phyloP scores from a whole-genome alignment of 2,329 filamentous ascomycete genomes.

The Phialocephala sp. region DNA sequence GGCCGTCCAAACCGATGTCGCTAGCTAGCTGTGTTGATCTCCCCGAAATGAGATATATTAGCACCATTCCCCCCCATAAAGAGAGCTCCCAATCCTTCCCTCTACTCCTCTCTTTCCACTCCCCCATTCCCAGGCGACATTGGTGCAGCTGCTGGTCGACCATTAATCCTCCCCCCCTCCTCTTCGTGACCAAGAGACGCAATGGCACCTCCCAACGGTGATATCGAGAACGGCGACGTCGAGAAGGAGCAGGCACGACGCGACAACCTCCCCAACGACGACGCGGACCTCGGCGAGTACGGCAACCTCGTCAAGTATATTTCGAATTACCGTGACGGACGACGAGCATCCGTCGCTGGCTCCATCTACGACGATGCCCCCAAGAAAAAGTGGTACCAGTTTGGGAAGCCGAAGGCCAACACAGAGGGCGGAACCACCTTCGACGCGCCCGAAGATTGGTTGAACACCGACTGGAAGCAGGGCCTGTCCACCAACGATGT shows the following conservation, averaged over 20 bases:
- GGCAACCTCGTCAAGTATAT: conserved; percentile 70
- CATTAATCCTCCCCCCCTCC: conserved; percentile 17
- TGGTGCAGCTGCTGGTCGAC: conserved; percentile 6
- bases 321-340: conserved; percentile 67
- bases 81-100: background rate
- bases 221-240: conserved; percentile 36
- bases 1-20: conserved; percentile 3
- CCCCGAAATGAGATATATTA: conserved; percentile 9
- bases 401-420: conserved; percentile 55
- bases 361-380: conserved; percentile 49
- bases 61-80: background rate
- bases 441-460: conserved; percentile 66
- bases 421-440: conserved; percentile 43
- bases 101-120: conserved; percentile 18
- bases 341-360: conserved; percentile 51
- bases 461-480: conserved; percentile 69
- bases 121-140: conserved; percentile 7
- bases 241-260: conserved; percentile 29
- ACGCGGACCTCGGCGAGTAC: conserved; percentile 60
- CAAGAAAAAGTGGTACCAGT: conserved; percentile 58
- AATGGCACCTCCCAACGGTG: conserved; percentile 34
- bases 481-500: conserved; percentile 66
- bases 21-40: conserved; percentile 8
- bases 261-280: conserved; percentile 25
- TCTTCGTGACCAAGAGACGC: conserved; percentile 19